Base-by-base conservation (phyloP, 371 early-diverging fungal species). In the Vairimorpha ceranae region DNA sequence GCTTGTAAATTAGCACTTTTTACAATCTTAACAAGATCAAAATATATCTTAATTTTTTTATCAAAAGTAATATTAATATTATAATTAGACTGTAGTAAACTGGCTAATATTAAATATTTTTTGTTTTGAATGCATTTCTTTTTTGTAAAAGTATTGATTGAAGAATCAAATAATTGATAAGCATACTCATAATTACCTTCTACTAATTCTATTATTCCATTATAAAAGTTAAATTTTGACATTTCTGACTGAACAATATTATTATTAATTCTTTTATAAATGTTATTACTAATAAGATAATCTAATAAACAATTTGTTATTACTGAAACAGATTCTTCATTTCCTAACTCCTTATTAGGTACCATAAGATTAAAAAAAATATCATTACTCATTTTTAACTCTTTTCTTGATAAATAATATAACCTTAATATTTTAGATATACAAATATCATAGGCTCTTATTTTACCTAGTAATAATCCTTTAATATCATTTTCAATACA, bases 91-190 rank as follows among this genome's bases (percentile, higher is more conserved):
- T 35, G 52, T 21, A 77, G 64, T 33, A 77, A 51, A 46, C 51
- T 76, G 41, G 64, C 29, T n/a, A 77, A 17, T 54, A 74, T 77
- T 19, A 61, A 38, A 65, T 63, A 73, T 45, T 68, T 70, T 41
- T 54, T 65, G n/a, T n/a, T n/a, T n/a, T n/a, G n/a, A n/a, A n/a
- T n/a, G n/a, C n/a, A n/a, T n/a, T n/a, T n/a, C n/a, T n/a, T n/a
- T 0, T 38, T 63, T 15, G n/a, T 36, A 19, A 45, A 12, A 14
- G 56, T 52, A 23, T 59, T 43, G 14, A 17, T 56, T 21, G 61
- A 27, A 38, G 64, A 45, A 33, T 67, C 46, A 30, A 77, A 77
- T 8, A 25, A 41, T 0, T 36, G 25, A n/a, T 60, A 46, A 4
- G 68, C 70, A 15, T 48, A 17, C 1, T 61, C 36, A 54, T 77